phyloP scores from a whole-genome alignment of 176 grass and related monocot genomes.

The Oryza officinalis region DNA sequence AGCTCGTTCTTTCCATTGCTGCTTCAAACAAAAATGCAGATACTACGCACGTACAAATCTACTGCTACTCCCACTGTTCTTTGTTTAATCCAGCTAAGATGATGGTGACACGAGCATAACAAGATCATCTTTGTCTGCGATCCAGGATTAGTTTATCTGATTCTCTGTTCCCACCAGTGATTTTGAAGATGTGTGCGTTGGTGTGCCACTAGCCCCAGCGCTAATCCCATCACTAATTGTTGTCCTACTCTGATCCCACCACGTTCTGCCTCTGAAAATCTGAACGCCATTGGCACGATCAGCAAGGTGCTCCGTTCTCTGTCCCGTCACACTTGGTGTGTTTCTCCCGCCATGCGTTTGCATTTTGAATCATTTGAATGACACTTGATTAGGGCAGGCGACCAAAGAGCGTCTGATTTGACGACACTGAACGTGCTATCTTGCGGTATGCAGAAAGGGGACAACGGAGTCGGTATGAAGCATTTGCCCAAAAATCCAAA shows the following conservation, averaged over 20 bases:
- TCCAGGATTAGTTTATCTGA: slow-evolving; percentile 1
- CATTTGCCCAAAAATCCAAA: background rate
- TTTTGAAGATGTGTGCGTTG: background rate
- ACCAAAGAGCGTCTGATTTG: background rate
- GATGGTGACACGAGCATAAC: background rate
- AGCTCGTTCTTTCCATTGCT: background rate
- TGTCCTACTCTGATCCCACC: background rate
- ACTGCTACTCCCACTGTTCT: background rate
- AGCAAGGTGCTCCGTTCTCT: background rate
- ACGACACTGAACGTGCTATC: background rate
- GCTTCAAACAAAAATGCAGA: background rate
- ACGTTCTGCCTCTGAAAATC: background rate
- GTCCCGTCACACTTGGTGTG: background rate
- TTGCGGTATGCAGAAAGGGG: background rate
- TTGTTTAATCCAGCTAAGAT: background rate
- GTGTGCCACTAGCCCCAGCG: background rate
- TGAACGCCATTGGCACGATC: background rate
- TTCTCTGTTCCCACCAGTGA: background rate
- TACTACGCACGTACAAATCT: background rate
- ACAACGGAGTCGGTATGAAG: background rate
- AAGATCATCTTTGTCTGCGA: background rate
- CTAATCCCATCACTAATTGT: slow-evolving; percentile 32
- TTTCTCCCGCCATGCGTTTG: background rate
- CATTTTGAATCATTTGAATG: background rate
- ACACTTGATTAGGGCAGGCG: background rate